Conservation (phyloP, 495 filamentous ascomycete genomes). For the Neurospora intermedia region DNA sequence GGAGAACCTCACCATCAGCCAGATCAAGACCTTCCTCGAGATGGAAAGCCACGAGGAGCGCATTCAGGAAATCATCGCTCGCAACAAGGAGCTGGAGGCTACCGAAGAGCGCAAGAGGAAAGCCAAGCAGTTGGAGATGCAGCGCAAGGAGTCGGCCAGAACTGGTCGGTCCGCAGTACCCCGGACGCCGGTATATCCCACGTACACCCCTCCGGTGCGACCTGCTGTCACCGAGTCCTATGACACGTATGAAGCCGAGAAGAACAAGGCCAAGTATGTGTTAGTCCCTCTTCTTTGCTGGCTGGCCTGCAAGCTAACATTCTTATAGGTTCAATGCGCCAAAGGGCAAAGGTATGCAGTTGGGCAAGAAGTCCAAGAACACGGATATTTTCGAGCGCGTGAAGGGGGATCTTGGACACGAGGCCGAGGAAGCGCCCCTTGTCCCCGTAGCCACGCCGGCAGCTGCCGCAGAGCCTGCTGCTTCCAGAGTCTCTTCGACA, state of each 20-base stretch:
- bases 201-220: conserved; percentile 73
- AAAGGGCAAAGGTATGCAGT: conserved; percentile 95
- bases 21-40: conserved; percentile 97
- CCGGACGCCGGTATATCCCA: conserved; percentile 71
- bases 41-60: conserved; percentile 99
- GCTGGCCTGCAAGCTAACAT: conserved; percentile 10
- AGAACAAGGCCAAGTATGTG: conserved; percentile 78
- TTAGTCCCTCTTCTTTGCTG: background rate
- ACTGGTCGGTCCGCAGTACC: conserved; percentile 44
- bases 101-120: conserved; percentile 96
- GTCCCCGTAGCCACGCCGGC: conserved; percentile 54
- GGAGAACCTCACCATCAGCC: conserved; percentile 85
- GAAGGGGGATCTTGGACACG: conserved; percentile 74
- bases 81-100: conserved; percentile 98
- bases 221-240: conserved; percentile 69
- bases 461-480: conserved; percentile 41
- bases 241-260: conserved; percentile 90
- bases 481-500: conserved; percentile 51
- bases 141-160: conserved; percentile 78
- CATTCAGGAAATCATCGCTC: conserved; percentile 93
- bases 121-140: conserved; percentile 95
- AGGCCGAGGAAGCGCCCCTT: conserved; percentile 65
- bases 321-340: conserved; percentile 42
- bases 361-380: conserved; percentile 95
- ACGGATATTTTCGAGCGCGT: conserved; percentile 95